Base-by-base conservation (phyloP, 2,329 filamentous ascomycete species). In the Sclerotinia nivalis region DNA sequence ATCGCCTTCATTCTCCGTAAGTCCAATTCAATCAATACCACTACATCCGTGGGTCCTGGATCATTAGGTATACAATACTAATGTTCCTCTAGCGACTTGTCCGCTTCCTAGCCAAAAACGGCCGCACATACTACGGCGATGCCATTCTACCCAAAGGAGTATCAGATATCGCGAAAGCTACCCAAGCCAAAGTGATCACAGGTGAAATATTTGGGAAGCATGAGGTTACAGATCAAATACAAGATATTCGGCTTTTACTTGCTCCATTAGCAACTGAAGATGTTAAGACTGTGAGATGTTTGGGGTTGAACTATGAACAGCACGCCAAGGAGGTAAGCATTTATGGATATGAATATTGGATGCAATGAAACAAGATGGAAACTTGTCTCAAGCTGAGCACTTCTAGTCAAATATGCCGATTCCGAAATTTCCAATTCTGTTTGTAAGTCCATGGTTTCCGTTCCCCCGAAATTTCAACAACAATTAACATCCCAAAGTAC, bases 81-180 rank as follows among this genome's bases (percentile, higher is more conserved):
- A 60, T 56, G 34, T 15, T 56, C 18, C 31, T 54, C 55, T 47
- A 92, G 88, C 87, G 89, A 76, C 88, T 93, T 52, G 83, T 93
- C 74, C 89, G 91, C 67, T 93, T 93, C 81, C 85, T 92, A 12
- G 88, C 90, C 75, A 87, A 85, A 75, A 89, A 93, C 76, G 90
- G 90, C 78, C 83, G 84, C 69, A 85, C 86, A 49, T 91, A 92
- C 80, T 92, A 92, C 73, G 91, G 91, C 74, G 90, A 93, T 80
- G 90, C 91, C 71, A 87, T 93, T 69, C 84, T 93, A 28, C 88
- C 89, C 4, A 67, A 80, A 0, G 88, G 88, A 28, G 81, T 85
- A 52, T 86, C 79, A 62, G 88, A 92, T 75, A 84, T 92, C 72
- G 81, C 86, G 71, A 85, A 88, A 80, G 84, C 86, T 1, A 86